phyloP scores from a whole-genome alignment of 2,329 filamentous ascomycete species.

The Aspergillus thermomutatus region DNA sequence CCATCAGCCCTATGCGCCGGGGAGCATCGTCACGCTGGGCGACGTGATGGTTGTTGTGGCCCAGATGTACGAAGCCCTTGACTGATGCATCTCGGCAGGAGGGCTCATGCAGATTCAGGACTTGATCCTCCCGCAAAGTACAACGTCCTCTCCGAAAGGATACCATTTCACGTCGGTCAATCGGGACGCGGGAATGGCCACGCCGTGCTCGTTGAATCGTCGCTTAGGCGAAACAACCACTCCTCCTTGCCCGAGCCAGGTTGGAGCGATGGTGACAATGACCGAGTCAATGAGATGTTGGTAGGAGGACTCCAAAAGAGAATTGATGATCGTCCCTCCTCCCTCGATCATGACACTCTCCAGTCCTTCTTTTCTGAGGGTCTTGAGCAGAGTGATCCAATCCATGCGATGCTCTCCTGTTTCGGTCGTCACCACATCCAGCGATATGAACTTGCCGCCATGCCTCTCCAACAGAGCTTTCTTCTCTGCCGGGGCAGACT shows the following conservation, averaged over 20 bases:
- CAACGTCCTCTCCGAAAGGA: constrained; percentile 74
- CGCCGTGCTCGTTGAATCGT: constrained; percentile 46
- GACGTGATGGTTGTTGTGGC: constrained; percentile 40
- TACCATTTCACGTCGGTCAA: constrained; percentile 64
- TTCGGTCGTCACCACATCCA: constrained; percentile 15
- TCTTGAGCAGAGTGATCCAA: constrained; percentile 61
- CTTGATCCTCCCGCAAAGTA: constrained; percentile 66
- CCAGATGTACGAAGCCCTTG: constrained; percentile 47
- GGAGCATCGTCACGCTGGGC: constrained; percentile 35
- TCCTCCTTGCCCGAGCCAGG: constrained; percentile 77
- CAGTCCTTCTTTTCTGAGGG: constrained; percentile 57
- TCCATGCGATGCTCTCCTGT: constrained; percentile 26
- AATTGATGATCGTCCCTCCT: constrained; percentile 76
- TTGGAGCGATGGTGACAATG: constrained; percentile 84
- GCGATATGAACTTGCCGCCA: constrained; percentile 30
- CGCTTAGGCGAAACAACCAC: constrained; percentile 71
- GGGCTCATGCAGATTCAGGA: neutral
- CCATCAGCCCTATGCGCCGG: constrained; percentile 27
- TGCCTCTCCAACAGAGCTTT: constrained; percentile 22
- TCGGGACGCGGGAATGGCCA: constrained; percentile 60
- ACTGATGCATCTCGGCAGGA: constrained; percentile 41
- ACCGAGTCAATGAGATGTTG: constrained; percentile 65
- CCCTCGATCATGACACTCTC: constrained; percentile 87
- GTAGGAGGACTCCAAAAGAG: constrained; percentile 60
- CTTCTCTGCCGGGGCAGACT: constrained; percentile 12